Evolutionary conservation across 805 yeast genomes (phyloP).

Genomic region (Alloascoidea hylecoeti): DNA sequence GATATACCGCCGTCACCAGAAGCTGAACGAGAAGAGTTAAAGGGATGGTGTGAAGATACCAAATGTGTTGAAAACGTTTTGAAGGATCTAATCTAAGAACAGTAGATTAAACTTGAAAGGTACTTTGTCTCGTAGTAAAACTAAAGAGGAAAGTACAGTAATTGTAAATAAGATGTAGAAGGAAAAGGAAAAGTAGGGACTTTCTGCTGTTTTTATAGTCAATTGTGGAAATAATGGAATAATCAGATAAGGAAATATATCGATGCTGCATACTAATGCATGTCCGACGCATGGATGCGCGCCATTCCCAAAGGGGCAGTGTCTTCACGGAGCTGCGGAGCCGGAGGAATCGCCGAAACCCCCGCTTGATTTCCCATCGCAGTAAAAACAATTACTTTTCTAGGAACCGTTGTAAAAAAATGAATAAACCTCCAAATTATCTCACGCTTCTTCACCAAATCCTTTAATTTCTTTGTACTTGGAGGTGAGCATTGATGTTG

Average conservation of each 20-base stretch:
- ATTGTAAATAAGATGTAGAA: neutral
- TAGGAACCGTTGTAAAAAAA: too few relatives aligned
- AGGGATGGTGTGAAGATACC: conserved; percentile 28
- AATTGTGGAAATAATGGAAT: neutral
- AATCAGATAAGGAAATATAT: neutral
- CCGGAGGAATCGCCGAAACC: too few relatives aligned
- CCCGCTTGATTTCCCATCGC: too few relatives aligned
- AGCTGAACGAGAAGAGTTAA: conserved; percentile 24
- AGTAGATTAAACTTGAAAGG: neutral
- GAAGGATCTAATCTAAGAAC: conserved; percentile 3
- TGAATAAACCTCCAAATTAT: too few relatives aligned
- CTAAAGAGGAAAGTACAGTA: too few relatives aligned
- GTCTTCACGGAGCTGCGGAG: too few relatives aligned
- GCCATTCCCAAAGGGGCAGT: conserved; percentile 1
- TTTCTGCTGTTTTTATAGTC: neutral
- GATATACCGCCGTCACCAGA: conserved; percentile 25
- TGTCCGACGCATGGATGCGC: neutral
- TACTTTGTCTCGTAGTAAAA: neutral
- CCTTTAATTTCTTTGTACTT: too few relatives aligned
- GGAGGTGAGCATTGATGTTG: too few relatives aligned
- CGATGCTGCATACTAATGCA: neutral
- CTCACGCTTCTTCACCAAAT: too few relatives aligned
- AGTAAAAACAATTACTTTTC: too few relatives aligned
- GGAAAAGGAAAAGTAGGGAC: neutral
- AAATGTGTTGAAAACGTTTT: conserved; percentile 26